Base-by-base conservation (phyloP, 2,329 filamentous ascomycete species). In the Hypomyces perniciosus region DNA sequence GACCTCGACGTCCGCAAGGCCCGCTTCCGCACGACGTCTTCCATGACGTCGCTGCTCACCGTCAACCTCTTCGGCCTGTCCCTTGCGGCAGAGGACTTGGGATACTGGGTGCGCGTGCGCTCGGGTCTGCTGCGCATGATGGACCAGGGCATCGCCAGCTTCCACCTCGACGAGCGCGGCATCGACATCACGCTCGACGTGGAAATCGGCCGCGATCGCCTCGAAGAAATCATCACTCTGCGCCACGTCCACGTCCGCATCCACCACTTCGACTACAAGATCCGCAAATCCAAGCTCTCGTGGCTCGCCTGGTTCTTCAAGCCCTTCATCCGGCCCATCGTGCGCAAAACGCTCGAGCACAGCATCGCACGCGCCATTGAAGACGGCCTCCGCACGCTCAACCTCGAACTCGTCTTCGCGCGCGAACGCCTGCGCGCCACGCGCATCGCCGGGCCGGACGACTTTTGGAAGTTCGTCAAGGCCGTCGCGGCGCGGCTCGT, bases 181-280 rank as follows among this genome's bases (percentile, higher is more conserved):
- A 83, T 96, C 52, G 92, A 96, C 65, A 80, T 97, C 45, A 83
- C 88, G 29, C 72, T 96, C 5, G 90, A 96, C 58, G 72, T 96
- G 0, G 90, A 95, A 63, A 81, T 97, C 47, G 86, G 85, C 44
- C 84, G 84, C 52, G 86, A 91, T 56, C 76, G 79, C 2, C 69
- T 95, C 2, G 91, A 96, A 61, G 83, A 91, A 61, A 86, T 97
- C 8, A 77, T 97, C 7, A 83, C 85, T 0, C 77, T 97, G 5
- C 82, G 83, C 37, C 78, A 78, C 8, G 90, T 96, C 7, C 77
- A 83, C 2, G 91, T 96, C 1, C 79, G 83, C 58, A 87, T 96
- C 54, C 90, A 96, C 72, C 90, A 92, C 63, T 81, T 97, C 10
- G 81, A 87, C 63, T 96, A 95, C 72, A 81, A 73, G 0, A 72